Base-by-base conservation (phyloP, 768 basidiomycete species). In the Pleurotus tuoliensis region DNA sequence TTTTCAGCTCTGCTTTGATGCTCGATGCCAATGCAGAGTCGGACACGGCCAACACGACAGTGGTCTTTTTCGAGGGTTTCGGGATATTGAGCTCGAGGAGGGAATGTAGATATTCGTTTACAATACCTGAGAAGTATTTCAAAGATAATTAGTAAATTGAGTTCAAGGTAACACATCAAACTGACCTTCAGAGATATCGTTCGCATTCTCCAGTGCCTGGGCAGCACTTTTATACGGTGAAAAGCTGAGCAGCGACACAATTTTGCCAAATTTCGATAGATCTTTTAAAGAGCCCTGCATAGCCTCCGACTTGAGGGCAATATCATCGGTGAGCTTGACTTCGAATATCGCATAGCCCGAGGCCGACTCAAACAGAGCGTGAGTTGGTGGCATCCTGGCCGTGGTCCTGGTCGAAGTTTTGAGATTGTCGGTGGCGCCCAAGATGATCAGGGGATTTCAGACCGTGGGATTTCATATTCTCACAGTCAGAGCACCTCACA, bases 311-410 rank as follows among this genome's bases (percentile, higher is more conserved):
- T 87, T 85, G 48, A 90, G 78, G 18, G 87, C 96, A 67, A 98
- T 88, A 59, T 94, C 86, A 73, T 98, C 96, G 51, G 83, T 78
- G 47, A 93, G 82, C 63, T 90, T 90, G 61, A 88, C 86, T 68
- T 94, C 83, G 70, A 97, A 96, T 56, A 97, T 78, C 52, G 92
- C 93, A 81, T 95, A 95, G 52, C 95, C 95, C 24, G 94, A 94
- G 56, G 95, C 86, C 4, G 90, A 87, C 75, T 98, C 95, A 77
- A 95, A 95, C 57, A 98, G 84, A 58, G 90, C 80, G 73, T 98
- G 94, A 11, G 90, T 91, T 61, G 88, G 79, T 83, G 87, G 83
- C 58, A 66, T 68, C 64, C 62, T 58, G 56, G 62, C 54, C 60
- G 65, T 66, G 55, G 65, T 75, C 71, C 67, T 64, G 62, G 71